A percentile compares a stretch with the other conserved stretches of the same genome.
Evolutionary conservation across 805 yeast species (phyloP).

Genomic region (Wickerhamiella bombiphila): DNA sequence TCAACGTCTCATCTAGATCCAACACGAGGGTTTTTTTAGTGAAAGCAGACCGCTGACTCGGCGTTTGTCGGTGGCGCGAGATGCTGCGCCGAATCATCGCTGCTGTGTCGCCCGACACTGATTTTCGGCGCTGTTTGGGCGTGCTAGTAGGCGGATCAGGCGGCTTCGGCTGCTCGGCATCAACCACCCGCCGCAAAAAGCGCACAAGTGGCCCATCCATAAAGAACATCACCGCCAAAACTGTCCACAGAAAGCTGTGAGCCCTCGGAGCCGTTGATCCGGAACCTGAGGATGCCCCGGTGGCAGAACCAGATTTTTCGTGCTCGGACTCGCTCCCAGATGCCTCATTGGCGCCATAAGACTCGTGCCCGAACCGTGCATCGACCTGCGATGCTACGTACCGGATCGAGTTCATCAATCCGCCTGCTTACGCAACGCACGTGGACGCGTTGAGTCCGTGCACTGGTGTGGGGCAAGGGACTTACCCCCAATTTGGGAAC

Average conservation of each 20-base stretch:
- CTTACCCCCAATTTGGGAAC: no score
- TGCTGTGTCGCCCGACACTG: neutral
- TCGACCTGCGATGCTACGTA: conserved; percentile 9
- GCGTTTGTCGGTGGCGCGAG: neutral
- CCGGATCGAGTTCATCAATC: conserved; percentile 9
- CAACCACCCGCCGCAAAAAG: neutral
- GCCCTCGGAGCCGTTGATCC: no score
- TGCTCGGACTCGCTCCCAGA: neutral
- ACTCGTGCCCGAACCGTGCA: conserved; percentile 4
- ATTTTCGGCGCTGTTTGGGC: neutral
- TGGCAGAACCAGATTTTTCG: neutral
- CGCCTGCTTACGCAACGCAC: neutral
- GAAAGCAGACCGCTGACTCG: neutral
- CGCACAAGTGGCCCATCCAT: neutral
- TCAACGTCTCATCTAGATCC: conserved; percentile 87
- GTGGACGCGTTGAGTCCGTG: no score
- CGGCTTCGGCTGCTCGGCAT: neutral
- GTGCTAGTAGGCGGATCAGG: neutral
- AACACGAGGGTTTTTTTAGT: conserved; percentile 57
- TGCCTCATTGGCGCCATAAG: neutral
- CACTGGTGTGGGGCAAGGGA: no score
- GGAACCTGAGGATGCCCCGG: neutral
- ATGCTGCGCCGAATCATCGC: neutral
- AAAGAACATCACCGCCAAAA: neutral
- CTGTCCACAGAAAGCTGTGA: conserved; percentile 1